These are phyloP conservation scores for Diplotaxis tenuifolia DNA, from an alignment of 345 rosid genomes.

Conservation along the genomic window DNA sequence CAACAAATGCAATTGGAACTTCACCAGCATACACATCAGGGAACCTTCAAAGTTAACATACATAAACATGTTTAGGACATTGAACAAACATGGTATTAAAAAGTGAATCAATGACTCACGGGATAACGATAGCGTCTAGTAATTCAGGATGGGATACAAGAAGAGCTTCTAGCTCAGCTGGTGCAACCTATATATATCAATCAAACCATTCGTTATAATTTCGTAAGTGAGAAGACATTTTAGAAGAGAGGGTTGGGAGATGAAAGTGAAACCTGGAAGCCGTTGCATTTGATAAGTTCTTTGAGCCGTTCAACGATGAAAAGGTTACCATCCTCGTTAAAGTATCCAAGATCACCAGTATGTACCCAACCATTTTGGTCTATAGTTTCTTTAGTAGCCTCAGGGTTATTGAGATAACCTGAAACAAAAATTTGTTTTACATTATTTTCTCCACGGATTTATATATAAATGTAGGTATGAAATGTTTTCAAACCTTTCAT, in stretches of 20 bases:
- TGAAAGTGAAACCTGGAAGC: slow-evolving; percentile 65
- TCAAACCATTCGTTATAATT: neutral
- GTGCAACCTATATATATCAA: slow-evolving; percentile 68
- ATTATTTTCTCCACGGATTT: too few species aligned
- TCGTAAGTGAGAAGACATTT: neutral
- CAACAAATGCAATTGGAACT: slow-evolving; percentile 85
- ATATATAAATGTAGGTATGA: too few species aligned
- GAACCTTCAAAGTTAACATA: slow-evolving; percentile 40
- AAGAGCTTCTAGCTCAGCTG: slow-evolving; percentile 97
- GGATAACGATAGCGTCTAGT: slow-evolving; percentile 82
- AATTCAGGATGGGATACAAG: slow-evolving; percentile 86
- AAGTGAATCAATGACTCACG: slow-evolving; percentile 53
- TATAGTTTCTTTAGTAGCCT: slow-evolving; percentile 68
- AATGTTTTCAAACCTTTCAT: slow-evolving; percentile 58
- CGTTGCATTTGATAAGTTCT: slow-evolving; percentile 92
- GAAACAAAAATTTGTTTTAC: slow-evolving; percentile 25
- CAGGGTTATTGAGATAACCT: slow-evolving; percentile 76
- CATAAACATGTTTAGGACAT: neutral
- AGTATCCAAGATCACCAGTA: slow-evolving; percentile 89
- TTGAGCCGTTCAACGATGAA: slow-evolving; percentile 84
- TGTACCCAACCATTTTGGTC: slow-evolving; percentile 82
- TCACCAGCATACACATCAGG: slow-evolving; percentile 94
- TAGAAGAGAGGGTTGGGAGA: neutral
- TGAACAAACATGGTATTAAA: neutral
- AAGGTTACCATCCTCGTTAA: slow-evolving; percentile 68